phyloP scores from a whole-genome alignment of 352 stramenopile species.

The Phytopythium cucurbitacearum region DNA sequence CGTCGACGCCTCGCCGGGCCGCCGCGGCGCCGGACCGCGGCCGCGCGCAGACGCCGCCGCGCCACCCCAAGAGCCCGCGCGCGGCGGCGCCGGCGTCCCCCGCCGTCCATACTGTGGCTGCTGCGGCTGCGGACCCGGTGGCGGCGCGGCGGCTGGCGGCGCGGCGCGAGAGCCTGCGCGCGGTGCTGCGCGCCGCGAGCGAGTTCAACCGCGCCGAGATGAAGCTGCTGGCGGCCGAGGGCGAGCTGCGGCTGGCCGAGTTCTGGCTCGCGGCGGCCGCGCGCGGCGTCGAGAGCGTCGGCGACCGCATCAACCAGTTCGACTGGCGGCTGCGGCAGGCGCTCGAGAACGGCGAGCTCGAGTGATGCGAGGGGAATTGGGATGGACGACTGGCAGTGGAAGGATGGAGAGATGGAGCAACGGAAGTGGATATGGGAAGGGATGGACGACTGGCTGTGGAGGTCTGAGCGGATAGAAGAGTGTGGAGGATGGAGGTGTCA shows the following conservation, averaged over 20 bases:
- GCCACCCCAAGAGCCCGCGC: no score
- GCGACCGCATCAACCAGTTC: slow-evolving; percentile 68
- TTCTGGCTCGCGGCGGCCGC: slow-evolving; percentile 59
- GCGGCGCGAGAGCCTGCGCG: slow-evolving; percentile 36
- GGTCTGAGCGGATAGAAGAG: no score
- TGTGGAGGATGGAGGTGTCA: no score
- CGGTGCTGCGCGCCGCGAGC: slow-evolving; percentile 48
- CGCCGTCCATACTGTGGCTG: not conserved
- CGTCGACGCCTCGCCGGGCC: no score
- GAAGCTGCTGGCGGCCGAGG: slow-evolving; percentile 44
- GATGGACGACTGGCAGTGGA: no score
- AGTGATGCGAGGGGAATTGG: not conserved
- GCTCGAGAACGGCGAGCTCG: slow-evolving; percentile 15
- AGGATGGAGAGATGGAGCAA: no score
- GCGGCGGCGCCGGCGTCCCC: no score
- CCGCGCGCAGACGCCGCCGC: no score
- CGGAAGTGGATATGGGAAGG: no score
- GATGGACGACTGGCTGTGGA: no score
- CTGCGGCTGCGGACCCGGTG: slow-evolving; percentile 23
- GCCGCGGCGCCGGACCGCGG: no score
- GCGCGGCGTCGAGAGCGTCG: slow-evolving; percentile 68
- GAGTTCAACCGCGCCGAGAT: slow-evolving; percentile 59
- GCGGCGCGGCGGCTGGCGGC: slow-evolving; percentile 34
- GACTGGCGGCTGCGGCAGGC: slow-evolving; percentile 80
- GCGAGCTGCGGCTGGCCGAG: slow-evolving; percentile 56